phyloP scores from a whole-genome alignment of 768 basidiomycete species.

The Panus rudis region DNA sequence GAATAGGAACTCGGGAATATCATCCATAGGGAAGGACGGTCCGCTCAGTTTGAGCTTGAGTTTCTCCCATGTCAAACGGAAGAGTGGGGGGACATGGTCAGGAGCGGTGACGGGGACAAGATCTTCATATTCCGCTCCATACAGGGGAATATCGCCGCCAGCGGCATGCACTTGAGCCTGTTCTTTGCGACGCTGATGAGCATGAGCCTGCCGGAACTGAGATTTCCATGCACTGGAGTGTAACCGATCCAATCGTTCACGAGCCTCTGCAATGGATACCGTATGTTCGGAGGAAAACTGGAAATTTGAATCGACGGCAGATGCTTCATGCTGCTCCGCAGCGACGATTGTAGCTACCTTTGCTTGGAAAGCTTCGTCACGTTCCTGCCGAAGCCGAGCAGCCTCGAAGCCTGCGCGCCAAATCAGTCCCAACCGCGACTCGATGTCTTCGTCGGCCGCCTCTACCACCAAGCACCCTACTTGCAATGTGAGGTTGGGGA shows the following conservation, averaged over 20 bases:
- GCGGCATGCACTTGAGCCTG: conserved; percentile 3
- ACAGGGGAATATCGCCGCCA: too few species aligned
- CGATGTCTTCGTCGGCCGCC: conserved; percentile 79
- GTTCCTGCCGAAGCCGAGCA: conserved; percentile 57
- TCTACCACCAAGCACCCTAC: conserved; percentile 66
- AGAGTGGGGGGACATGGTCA: conserved; percentile 51
- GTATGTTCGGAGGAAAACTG: conserved; percentile 60
- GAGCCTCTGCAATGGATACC: conserved; percentile 66
- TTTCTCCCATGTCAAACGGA: conserved; percentile 57
- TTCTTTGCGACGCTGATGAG: conserved; percentile 28
- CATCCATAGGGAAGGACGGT: conserved; percentile 51
- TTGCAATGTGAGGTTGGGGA: conserved; percentile 56
- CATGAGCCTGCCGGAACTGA: conserved; percentile 31
- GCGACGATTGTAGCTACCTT: conserved; percentile 64
- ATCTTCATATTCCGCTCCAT: conserved; percentile 30
- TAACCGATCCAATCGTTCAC: conserved; percentile 55
- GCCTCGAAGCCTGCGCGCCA: conserved; percentile 70
- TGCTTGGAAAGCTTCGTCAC: conserved; percentile 74
- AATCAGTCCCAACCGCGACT: conserved; percentile 67
- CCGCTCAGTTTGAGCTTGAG: conserved; percentile 47
- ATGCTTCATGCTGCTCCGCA: conserved; percentile 14
- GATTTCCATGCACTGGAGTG: conserved; percentile 67
- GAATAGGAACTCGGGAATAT: conserved; percentile 57
- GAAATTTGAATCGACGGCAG: conserved; percentile 38
- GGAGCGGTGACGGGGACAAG: conserved; percentile 34